phyloP scores from a whole-genome alignment of 2,329 filamentous ascomycete genomes.

The Anthostomella pinea region DNA sequence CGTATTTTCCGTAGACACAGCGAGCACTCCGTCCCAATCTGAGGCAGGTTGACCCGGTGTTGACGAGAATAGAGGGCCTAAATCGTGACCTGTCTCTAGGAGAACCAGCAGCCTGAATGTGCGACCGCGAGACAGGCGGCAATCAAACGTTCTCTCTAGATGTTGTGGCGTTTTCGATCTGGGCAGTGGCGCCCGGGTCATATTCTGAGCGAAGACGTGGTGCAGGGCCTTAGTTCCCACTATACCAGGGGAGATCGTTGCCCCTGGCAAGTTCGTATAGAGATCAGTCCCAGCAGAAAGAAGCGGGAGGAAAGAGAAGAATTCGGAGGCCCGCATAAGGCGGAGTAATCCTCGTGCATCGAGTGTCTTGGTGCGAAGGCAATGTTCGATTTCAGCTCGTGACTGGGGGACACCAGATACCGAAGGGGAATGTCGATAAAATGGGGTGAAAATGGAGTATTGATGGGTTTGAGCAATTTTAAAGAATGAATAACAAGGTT shows the following conservation, averaged over 20 bases:
- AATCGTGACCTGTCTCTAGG: not conserved
- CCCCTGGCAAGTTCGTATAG: not conserved
- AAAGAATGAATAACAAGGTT: not conserved
- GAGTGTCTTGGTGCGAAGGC: not conserved
- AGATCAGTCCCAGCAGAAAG: not conserved
- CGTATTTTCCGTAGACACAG: constrained; percentile 1
- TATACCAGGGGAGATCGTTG: not conserved
- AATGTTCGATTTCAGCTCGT: not conserved
- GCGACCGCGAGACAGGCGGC: not conserved
- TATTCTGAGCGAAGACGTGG: no score
- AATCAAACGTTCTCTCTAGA: no score
- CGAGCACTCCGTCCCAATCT: not conserved
- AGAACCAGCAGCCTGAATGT: not conserved
- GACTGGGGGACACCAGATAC: not conserved
- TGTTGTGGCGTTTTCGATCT: no score
- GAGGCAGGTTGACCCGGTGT: not conserved
- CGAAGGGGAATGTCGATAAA: not conserved
- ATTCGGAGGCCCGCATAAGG: not conserved
- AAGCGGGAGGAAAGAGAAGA: not conserved
- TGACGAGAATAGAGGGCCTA: not conserved
- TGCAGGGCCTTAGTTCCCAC: not conserved
- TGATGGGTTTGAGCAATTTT: not conserved
- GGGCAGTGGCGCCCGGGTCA: no score
- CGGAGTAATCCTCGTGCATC: not conserved
- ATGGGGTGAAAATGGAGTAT: not conserved